phyloP scores from a whole-genome alignment of 83 land plant species.

The Isoetes engelmannii region DNA sequence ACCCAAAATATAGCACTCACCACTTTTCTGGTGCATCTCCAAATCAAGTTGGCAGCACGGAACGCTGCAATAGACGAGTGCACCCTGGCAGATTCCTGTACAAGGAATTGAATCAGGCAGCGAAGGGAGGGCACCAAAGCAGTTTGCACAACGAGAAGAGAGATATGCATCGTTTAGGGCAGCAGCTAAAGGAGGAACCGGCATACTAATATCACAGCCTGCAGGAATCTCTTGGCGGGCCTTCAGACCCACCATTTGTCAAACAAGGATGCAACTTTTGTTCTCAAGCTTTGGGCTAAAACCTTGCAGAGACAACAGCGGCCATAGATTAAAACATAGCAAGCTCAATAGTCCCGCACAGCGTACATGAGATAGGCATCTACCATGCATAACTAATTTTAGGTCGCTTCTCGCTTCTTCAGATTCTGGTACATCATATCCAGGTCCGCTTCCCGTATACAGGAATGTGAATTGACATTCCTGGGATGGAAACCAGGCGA shows the following conservation, averaged over 20 bases:
- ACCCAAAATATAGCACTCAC: slow-evolving; percentile 36
- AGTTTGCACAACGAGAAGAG: slow-evolving; percentile 42
- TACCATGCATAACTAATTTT: too few relatives aligned
- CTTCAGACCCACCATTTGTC: slow-evolving; percentile 37
- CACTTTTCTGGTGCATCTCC: slow-evolving; percentile 21
- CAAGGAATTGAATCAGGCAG: not conserved
- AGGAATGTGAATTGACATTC: too few relatives aligned
- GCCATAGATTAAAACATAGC: too few relatives aligned
- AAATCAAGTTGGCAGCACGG: slow-evolving; percentile 19
- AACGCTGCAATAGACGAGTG: slow-evolving; percentile 34
- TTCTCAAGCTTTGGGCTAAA: too few relatives aligned
- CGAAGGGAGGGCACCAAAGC: slow-evolving; percentile 26
- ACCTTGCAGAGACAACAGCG: too few relatives aligned
- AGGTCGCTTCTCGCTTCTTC: too few relatives aligned
- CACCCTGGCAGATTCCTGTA: not conserved
- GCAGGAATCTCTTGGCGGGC: slow-evolving; percentile 23
- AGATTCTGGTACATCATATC: too few relatives aligned
- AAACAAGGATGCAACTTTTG: too few relatives aligned
- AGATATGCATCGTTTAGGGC: slow-evolving; percentile 31
- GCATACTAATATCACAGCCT: slow-evolving; percentile 30
- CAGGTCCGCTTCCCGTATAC: too few relatives aligned
- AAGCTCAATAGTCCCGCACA: too few relatives aligned
- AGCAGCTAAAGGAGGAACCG: slow-evolving; percentile 33
- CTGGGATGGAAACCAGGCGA: too few relatives aligned
- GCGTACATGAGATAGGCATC: too few relatives aligned